These are phyloP conservation scores for Microstegium vimineum DNA, from an alignment of 176 grass and related monocot species.

Conservation along the genomic window DNA sequence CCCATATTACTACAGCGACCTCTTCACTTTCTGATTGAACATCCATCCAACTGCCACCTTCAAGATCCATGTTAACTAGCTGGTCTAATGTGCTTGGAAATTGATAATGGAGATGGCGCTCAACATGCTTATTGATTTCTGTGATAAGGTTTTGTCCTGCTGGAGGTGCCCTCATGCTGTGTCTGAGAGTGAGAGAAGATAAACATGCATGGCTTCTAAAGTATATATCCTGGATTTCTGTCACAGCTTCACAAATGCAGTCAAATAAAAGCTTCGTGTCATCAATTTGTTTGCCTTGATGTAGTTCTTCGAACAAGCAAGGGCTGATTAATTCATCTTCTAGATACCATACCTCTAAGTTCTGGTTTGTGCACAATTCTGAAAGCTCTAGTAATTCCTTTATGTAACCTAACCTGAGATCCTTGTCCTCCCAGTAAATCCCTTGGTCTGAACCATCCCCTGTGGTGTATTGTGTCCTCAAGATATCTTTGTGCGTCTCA, in stretches of 20 bases:
- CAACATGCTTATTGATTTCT: slow-evolving; percentile 48
- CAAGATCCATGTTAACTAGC: slow-evolving; percentile 33
- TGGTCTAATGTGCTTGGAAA: slow-evolving; percentile 46
- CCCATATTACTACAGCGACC: slow-evolving; percentile 29
- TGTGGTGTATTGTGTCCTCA: neutral
- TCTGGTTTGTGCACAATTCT: slow-evolving; percentile 36
- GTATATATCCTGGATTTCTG: slow-evolving; percentile 35
- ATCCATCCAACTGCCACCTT: slow-evolving; percentile 45
- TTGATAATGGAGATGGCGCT: slow-evolving; percentile 23
- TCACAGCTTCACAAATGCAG: slow-evolving; percentile 53
- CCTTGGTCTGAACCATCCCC: slow-evolving; percentile 4
- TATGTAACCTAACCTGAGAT: slow-evolving; percentile 45
- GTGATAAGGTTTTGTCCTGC: slow-evolving; percentile 33
- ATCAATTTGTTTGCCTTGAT: slow-evolving; percentile 22
- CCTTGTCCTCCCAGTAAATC: slow-evolving; percentile 36
- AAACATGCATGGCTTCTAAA: slow-evolving; percentile 24
- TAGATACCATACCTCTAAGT: slow-evolving; percentile 50
- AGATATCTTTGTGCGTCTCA: slow-evolving; percentile 20
- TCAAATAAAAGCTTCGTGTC: slow-evolving; percentile 57
- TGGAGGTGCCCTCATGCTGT: slow-evolving; percentile 30
- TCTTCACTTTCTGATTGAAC: slow-evolving; percentile 24
- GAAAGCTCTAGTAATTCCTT: slow-evolving; percentile 47
- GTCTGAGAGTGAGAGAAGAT: slow-evolving; percentile 39
- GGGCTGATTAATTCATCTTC: slow-evolving; percentile 51
- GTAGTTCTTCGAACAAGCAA: slow-evolving; percentile 57